Base-by-base conservation (phyloP, 192 early-diverging fungal genomes). In the Dimargaris cristalligena region DNA sequence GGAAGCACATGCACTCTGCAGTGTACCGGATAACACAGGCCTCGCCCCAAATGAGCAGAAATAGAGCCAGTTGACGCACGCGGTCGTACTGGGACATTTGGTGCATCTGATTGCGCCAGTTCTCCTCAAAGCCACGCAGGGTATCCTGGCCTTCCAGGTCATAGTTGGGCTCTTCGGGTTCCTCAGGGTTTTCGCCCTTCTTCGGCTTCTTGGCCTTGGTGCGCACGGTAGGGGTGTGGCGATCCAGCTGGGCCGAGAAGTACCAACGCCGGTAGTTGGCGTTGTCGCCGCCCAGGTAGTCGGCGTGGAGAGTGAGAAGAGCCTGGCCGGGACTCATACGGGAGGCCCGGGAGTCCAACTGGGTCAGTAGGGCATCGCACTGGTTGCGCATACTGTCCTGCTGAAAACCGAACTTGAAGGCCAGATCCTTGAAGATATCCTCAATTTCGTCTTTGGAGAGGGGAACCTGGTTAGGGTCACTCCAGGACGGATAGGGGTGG, bases 241-340 rank as follows among this genome's bases (percentile, higher is more conserved):
- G 65, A 59, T 84, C 80, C 26, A 84, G 67, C 61, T 82, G 78
- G 10, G 85, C 76, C 30, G 82, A 83, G 70, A 89, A 87, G 69
- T 81, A 89, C 87, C 87, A 89, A 56, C 80, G 83, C 25, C 85
- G 76, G 65, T 87, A 89, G 72, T 89, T 89, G 58, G 85, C 80
- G 54, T 84, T 70, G 62, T 83, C 82, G 41, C 87, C 87, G 54
- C 85, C 87, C 63, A 89, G 79, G 59, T 82, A 85, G 62, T 89
- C 87, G 14, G 83, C 82, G 62, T 89, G 85, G 16, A 89, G 63
- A 44, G 81, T 82, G 29, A 82, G 67, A 44, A 89, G 60, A 33
- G 87, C 87, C 66, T 81, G 74, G 18, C 76, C 73, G 9, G 85
- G 78, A 25, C 74, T 71, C 79, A 87, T 81, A 13, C 87, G 75